Conservation (phyloP, 257 asterid genomes). For the Penstemon barbatus region DNA sequence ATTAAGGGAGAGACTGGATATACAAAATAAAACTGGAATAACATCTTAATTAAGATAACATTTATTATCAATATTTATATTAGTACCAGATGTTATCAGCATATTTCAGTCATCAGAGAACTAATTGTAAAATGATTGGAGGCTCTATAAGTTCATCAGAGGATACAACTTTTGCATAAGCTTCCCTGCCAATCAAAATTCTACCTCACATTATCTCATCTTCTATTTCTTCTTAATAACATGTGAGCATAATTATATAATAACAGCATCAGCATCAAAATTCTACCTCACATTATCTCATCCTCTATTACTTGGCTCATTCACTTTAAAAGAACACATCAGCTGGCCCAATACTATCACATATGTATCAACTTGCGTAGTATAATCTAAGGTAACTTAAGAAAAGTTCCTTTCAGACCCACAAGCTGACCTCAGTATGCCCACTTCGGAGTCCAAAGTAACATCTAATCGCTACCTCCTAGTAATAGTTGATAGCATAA, state of each 20-base stretch:
- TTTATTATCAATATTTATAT: neutral
- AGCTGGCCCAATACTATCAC: too few species aligned
- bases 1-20: neutral
- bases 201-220: neutral
- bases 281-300: too few species aligned
- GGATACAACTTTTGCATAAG: slow-evolving; percentile 2
- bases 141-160: neutral
- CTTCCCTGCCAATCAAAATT: neutral
- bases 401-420: neutral
- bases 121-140: neutral
- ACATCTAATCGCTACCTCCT: neutral
- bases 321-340: too few species aligned
- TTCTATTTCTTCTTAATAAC: neutral
- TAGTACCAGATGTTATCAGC: neutral
- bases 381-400: too few species aligned
- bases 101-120: neutral
- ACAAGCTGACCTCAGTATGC: neutral
- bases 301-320: too few species aligned
- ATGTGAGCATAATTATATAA: neutral
- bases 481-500: neutral
- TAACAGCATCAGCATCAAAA: too few species aligned
- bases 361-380: too few species aligned
- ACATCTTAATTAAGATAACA: neutral
- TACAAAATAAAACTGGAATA: neutral
- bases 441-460: slow-evolving; percentile 8